phyloP scores from a whole-genome alignment of 176 grass and related monocot species.

The Carex kokanica region DNA sequence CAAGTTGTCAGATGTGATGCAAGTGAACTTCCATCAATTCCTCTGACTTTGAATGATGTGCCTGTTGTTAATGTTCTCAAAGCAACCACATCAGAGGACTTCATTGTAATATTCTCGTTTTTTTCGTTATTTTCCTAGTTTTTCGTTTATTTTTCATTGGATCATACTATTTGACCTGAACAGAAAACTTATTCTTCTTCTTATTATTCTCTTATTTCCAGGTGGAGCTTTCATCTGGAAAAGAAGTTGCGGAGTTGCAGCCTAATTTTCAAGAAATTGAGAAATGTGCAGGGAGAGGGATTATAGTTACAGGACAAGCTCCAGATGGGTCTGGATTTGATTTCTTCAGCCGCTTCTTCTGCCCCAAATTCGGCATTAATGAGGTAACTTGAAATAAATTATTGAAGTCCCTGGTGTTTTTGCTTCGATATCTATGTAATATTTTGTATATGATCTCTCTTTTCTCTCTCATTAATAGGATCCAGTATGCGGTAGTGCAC shows the following conservation, averaged over 20 bases:
- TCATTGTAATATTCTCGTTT: constrained; percentile 19
- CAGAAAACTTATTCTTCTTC: neutral
- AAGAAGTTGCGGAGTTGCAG: constrained; percentile 49
- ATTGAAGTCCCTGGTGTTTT: neutral
- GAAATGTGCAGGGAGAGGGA: constrained; percentile 37
- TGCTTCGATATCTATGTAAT: neutral
- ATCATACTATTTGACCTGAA: neutral
- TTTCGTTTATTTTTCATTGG: neutral
- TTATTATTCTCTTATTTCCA: constrained; percentile 26
- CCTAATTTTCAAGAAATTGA: constrained; percentile 56
- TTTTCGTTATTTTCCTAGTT: neutral
- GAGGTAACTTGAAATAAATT: constrained; percentile 47
- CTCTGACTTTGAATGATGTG: constrained; percentile 53
- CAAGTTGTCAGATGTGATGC: constrained; percentile 32
- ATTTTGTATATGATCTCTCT: neutral
- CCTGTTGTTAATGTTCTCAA: constrained; percentile 49
- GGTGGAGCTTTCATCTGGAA: constrained; percentile 73
- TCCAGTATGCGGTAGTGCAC: constrained; percentile 64
- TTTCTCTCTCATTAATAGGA: constrained; percentile 34
- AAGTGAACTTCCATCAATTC: constrained; percentile 37
- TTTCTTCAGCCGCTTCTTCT: constrained; percentile 65
- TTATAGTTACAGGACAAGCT: constrained; percentile 60
- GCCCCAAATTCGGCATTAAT: constrained; percentile 54
- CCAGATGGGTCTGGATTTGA: constrained; percentile 64
- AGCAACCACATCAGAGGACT: constrained; percentile 28